phyloP scores from a whole-genome alignment of 1,284 basidiomycete genomes.

The Papiliotrema fonsecae region DNA sequence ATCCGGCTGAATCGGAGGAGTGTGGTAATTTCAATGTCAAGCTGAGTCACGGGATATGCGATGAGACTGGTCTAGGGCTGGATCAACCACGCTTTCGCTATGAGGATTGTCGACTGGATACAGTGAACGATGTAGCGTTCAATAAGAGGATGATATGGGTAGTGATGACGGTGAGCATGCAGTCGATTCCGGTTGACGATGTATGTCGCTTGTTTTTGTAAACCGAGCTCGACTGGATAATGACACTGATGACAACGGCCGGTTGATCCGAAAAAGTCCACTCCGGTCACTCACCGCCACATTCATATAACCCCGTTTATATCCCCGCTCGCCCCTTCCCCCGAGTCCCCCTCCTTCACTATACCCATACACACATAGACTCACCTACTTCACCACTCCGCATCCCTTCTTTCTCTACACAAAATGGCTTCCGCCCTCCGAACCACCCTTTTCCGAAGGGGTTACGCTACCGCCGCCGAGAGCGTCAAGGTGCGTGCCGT shows the following conservation, averaged over 20 bases:
- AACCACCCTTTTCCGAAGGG: constrained; percentile 38
- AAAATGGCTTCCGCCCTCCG: constrained; percentile 46
- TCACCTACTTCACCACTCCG: constrained; percentile 6
- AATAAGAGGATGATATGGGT: too few species aligned
- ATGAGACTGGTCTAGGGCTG: neutral
- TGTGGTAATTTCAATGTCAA: neutral
- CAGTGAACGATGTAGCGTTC: too few species aligned
- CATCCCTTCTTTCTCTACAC: constrained; percentile 1
- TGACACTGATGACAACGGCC: too few species aligned
- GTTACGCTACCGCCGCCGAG: constrained; percentile 44
- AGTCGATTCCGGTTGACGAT: too few species aligned
- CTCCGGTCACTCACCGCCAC: too few species aligned
- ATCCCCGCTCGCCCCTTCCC: constrained; percentile 5
- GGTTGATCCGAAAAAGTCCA: too few species aligned
- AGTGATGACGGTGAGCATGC: too few species aligned
- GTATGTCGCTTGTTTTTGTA: too few species aligned
- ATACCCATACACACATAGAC: neutral
- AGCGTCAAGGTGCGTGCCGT: constrained; percentile 41
- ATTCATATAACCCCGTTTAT: constrained; percentile 2
- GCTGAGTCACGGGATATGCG: too few species aligned
- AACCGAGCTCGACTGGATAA: too few species aligned
- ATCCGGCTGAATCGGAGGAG: neutral
- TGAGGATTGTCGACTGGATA: neutral
- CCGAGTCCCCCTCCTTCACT: constrained; percentile 3
- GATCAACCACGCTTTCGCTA: neutral